A percentile compares a stretch with the other conserved stretches of the same genome.
These are phyloP conservation scores for Claviceps capensis DNA, from an alignment of 2,329 filamentous ascomycete genomes.

Conservation along the genomic window DNA sequence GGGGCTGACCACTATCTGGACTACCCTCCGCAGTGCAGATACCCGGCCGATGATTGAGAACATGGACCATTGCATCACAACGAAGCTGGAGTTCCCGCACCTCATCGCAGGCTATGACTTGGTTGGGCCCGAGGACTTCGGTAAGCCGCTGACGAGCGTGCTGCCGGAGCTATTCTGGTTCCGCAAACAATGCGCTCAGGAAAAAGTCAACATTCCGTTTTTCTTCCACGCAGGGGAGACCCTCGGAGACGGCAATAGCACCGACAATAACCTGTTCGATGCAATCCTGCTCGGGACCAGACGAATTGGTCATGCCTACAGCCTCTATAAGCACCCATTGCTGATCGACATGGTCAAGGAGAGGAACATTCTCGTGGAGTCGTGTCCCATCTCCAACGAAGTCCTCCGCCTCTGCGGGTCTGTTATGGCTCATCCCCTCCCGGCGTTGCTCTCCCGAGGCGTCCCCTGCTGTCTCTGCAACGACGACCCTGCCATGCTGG, in stretches of 20 bases:
- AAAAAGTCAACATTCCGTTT: conserved; percentile 74
- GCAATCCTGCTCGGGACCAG: conserved; percentile 75
- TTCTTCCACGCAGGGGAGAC: conserved; percentile 93
- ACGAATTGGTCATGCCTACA: conserved; percentile 81
- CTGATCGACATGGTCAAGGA: conserved; percentile 82
- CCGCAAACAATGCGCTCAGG: conserved; percentile 65
- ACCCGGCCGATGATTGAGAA: conserved; percentile 56
- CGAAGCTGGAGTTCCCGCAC: conserved; percentile 66
- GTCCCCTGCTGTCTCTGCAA: conserved; percentile 77
- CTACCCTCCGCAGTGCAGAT: conserved; percentile 49
- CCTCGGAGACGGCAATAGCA: conserved; percentile 57
- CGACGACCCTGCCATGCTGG: conserved; percentile 80
- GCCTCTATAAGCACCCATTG: conserved; percentile 80
- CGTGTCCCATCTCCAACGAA: conserved; percentile 84
- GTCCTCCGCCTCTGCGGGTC: conserved; percentile 66
- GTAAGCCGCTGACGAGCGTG: conserved; percentile 61
- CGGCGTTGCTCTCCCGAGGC: conserved; percentile 70
- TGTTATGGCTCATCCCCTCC: conserved; percentile 66
- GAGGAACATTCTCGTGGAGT: conserved; percentile 76
- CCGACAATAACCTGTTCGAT: conserved; percentile 77
- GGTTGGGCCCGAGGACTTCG: conserved; percentile 75
- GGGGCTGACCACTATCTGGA: conserved; percentile 79
- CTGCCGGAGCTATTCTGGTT: conserved; percentile 89
- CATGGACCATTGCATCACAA: conserved; percentile 79
- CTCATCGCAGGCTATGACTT: conserved; percentile 80